Base-by-base conservation (phyloP, 208 protist genomes). In the Crithidia brevicula region DNA sequence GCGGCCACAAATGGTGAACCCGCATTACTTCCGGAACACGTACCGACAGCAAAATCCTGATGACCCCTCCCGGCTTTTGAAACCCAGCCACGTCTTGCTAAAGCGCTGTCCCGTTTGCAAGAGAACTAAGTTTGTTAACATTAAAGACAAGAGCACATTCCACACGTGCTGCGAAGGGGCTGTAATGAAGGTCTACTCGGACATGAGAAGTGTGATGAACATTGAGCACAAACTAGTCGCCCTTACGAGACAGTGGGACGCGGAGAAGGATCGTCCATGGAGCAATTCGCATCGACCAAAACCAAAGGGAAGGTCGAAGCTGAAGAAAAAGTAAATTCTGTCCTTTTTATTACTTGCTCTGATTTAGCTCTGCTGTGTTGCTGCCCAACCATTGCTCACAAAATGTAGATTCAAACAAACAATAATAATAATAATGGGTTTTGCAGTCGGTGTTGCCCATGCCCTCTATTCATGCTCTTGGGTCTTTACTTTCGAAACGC, bases 121-220 rank as follows among this genome's bases (percentile, higher is more conserved):
- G 30, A 81, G 91, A 52, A 92, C 87, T 0, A 74, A 75, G 27
- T 96, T 96, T 70, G 74, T 96, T 18, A 30, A 70, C 25, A 43
- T 92, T 27, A 56, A 43, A 11, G 67, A 88, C 60, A 81, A 77
- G 30, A 62, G 92, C 67, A 60, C 78, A 30, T 96, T 91, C 64
- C 88, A 96, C 59, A 94, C 83, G n/a, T 96, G 91, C 59, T 96
- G 91, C 49, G 91, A 96, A 53, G 91, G 91, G 0, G 71, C 81
- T 0, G 47, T 76, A 13, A 93, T 96, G 91, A 90, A 87, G 42
- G 45, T 86, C 3, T 89, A 77, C 43, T 65, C 86, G 13, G 80
- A 95, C 58, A 96, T 96, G 91, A 54, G 76, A 57, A 80, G 77
- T 3, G 91, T 93, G n/a, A 92, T 96, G 85, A 82, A 86, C 49